Evolutionary conservation across 2,329 filamentous ascomycete genomes (phyloP), one percentile per base, ranked within the genome.

Genomic region (Trichoderma asperellum): DNA sequence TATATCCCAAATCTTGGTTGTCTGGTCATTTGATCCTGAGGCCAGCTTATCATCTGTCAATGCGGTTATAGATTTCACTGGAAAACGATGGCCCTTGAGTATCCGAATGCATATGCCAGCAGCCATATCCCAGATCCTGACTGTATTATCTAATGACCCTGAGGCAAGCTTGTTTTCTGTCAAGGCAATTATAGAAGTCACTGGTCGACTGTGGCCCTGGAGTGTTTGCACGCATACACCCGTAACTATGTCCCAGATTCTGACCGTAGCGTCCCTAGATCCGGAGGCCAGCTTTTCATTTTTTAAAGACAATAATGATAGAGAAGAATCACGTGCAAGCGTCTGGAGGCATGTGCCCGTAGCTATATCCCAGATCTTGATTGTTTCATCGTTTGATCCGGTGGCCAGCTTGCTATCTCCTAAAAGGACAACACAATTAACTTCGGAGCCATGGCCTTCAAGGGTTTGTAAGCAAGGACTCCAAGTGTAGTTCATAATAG

Each of bases 341-440:
- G 40, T n/a, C 6, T 7, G 18, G 2, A 43, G 40, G 34, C 57
- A 61, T 16, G 34, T 14, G 35, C 68, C 68, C 40, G 53, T 60
- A n/a, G 24, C 29, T 8, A 32, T 16, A 71, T 66, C 53, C 69
- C 69, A 71, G 32, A 71, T 21, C 43, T 52, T 43, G n/a, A 71
- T 49, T 18, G 64, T 64, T 2, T 62, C 43, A 59, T 47, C 64
- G 18, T 6, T 1, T 47, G 64, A 59, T 6, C 7, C 32, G 18
- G 68, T 66, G 34, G 59, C 67, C 14, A n/a, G 68, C 29, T 14
- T 8, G 35, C 14, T 29, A 47, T 70, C 68, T 4, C 18, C 11
- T 24, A 52, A 66, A 55, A 56, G 65, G 5, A 52, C 69, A 18
- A 70, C 32, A 12, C 34, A 68, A 5, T n/a, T 27, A 16, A 68